Base-by-base conservation (phyloP, 2,329 filamentous ascomycete species). In the Nigrograna mackinnonii region DNA sequence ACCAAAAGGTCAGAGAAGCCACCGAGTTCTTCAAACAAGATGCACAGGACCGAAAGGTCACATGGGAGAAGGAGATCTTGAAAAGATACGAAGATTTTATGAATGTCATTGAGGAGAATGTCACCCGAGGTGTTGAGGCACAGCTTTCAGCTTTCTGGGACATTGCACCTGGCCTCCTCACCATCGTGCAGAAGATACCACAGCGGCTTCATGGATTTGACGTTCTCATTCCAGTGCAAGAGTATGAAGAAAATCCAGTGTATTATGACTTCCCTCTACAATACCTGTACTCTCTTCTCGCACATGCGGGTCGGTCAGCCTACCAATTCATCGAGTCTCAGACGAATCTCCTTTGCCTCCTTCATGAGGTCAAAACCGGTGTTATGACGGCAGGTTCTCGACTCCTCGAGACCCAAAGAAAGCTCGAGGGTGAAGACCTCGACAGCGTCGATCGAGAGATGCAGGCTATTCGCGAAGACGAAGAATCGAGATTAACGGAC, bases 71-170 rank as follows among this genome's bases (percentile, higher is more conserved):
- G 39, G 87, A 91, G 52, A 82, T 85, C 0, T 74, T 91, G 22
- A 79, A 82, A 50, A 84, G 94, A 11, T 84, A 86, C 16, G 82
- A 89, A 54, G 84, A 86, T 17, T 91, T 97, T 62, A 79, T 89
- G 54, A 78, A 80, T 35, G 82, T 94, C 5, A 83, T 96, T 21
- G 90, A 96, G 64, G 79, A 85, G 55, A 94, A 94, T 41, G 91
- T 96, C 17, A 84, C 85, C 16, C 84, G 89, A 7, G 94, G 92
- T 13, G 90, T 97, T 9, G 91, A 96, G 64, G 82, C 90, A 41
- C 94, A 97, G 69, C 79, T 96, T 2, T 91, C 87, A 7, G 91
- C 92, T 0, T 99, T 97, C 67, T 99, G 94, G 94, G 94, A 99
- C 62, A 95, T 97, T 58, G 92, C 91, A 2, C 94, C 94, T 3